phyloP scores from a whole-genome alignment of 75 land plant species.

The Picea glauca region DNA sequence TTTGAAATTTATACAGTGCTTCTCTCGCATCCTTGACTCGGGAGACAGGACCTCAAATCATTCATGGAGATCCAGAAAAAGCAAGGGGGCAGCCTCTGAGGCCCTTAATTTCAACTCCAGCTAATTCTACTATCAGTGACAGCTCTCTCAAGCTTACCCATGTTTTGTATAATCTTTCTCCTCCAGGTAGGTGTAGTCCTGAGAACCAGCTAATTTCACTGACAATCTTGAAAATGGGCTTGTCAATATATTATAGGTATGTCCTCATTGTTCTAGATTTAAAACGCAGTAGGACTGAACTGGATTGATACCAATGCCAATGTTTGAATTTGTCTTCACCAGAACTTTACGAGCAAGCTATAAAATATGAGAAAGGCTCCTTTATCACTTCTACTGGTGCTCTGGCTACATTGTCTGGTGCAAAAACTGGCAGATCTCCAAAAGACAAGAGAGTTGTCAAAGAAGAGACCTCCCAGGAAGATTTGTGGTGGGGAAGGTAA shows the following conservation, averaged over 20 bases:
- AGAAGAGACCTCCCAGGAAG: slow-evolving; percentile 40
- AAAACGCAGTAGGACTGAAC: too few species aligned
- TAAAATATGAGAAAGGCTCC: slow-evolving; percentile 52
- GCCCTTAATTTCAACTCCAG: slow-evolving; percentile 18
- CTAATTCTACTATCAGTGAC: slow-evolving; percentile 28
- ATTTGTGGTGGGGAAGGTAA: slow-evolving; percentile 53
- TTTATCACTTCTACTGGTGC: slow-evolving; percentile 48
- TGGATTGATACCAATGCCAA: not conserved
- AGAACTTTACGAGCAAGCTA: slow-evolving; percentile 57
- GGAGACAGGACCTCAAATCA: slow-evolving; percentile 43
- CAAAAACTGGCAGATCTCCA: slow-evolving; percentile 51
- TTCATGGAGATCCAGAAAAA: slow-evolving; percentile 44
- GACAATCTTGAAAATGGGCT: too few species aligned
- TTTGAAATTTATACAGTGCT: slow-evolving; percentile 23
- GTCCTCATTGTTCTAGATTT: too few species aligned
- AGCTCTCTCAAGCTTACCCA: slow-evolving; percentile 57
- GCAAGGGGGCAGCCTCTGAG: slow-evolving; percentile 6
- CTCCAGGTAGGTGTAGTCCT: slow-evolving; percentile 10
- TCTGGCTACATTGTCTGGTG: slow-evolving; percentile 50
- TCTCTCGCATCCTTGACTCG: slow-evolving; percentile 45
- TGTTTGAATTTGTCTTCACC: slow-evolving; percentile 5
- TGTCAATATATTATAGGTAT: too few species aligned
- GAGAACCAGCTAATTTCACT: too few species aligned
- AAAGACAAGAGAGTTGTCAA: slow-evolving; percentile 51
- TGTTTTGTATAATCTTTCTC: slow-evolving; percentile 46